phyloP scores from a whole-genome alignment of 768 basidiomycete species.

The Harrya chromipes region DNA sequence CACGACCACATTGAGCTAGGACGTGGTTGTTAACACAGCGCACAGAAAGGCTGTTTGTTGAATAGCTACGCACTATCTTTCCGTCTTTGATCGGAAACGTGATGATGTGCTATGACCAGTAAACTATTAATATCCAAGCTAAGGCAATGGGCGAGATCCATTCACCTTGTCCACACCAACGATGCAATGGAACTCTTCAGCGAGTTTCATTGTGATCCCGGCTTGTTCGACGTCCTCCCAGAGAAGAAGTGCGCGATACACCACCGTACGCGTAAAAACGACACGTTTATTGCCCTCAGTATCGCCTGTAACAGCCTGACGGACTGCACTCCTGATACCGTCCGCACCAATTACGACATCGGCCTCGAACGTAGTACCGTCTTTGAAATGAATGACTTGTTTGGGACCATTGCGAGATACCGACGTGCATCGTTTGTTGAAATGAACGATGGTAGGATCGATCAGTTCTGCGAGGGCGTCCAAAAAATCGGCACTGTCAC shows the following conservation, averaged over 20 bases:
- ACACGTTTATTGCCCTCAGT: slow-evolving; percentile 21
- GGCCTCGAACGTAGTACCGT: slow-evolving; percentile 44
- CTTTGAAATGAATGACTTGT: slow-evolving; percentile 42
- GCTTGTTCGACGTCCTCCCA: slow-evolving; percentile 37
- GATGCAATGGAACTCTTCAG: slow-evolving; percentile 38
- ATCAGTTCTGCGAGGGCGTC: slow-evolving; percentile 44
- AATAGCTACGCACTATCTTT: slow-evolving; percentile 34
- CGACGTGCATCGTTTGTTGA: slow-evolving; percentile 48
- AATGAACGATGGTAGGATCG: slow-evolving; percentile 41
- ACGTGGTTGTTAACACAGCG: background rate
- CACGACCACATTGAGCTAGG: slow-evolving; percentile 47
- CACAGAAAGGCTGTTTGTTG: background rate
- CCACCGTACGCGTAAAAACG: slow-evolving; percentile 44
- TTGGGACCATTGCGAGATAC: slow-evolving; percentile 28
- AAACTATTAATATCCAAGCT: background rate
- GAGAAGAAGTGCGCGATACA: slow-evolving; percentile 49
- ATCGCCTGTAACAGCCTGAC: slow-evolving; percentile 35
- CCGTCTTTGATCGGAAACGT: slow-evolving; percentile 46
- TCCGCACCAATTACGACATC: slow-evolving; percentile 48
- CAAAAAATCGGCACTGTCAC: slow-evolving; percentile 46
- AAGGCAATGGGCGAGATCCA: background rate
- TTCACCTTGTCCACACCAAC: slow-evolving; percentile 45
- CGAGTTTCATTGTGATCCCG: slow-evolving; percentile 41
- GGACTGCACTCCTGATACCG: slow-evolving; percentile 36
- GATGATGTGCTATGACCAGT: slow-evolving; percentile 45